Evolutionary conservation across 805 yeast species (phyloP).

Genomic region (Hanseniaspora hatyaiensis): DNA sequence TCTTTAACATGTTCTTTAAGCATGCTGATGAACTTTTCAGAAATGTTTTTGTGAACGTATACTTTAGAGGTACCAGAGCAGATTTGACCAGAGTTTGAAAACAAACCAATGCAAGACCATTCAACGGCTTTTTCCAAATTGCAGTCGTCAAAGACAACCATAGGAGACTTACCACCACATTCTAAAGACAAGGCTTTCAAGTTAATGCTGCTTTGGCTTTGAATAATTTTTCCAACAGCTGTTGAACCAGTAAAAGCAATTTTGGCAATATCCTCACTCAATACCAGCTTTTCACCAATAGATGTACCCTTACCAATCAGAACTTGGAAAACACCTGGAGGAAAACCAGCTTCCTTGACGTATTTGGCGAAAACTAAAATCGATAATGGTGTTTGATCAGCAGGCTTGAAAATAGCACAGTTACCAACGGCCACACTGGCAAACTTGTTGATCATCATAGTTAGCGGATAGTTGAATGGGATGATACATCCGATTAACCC

Average conservation of each 20-base stretch:
- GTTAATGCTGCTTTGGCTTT: constrained; percentile 34
- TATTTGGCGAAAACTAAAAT: constrained; percentile 35
- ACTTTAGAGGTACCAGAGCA: constrained; percentile 55
- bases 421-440: constrained; percentile 41
- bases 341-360: constrained; percentile 37
- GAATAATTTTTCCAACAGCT: constrained; percentile 36
- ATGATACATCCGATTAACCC: constrained; percentile 44
- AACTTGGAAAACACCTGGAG: constrained; percentile 41
- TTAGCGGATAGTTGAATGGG: constrained; percentile 43
- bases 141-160: constrained; percentile 38
- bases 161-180: constrained; percentile 45
- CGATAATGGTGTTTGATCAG: constrained; percentile 41
- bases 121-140: constrained; percentile 38
- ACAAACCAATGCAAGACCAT: constrained; percentile 46
- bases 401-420: constrained; percentile 38
- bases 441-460: constrained; percentile 42
- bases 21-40: constrained; percentile 38
- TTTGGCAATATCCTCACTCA: constrained; percentile 37
- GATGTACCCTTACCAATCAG: constrained; percentile 36
- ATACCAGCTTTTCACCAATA: constrained; percentile 38
- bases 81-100: constrained; percentile 52
- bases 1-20: constrained; percentile 30
- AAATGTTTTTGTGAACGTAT: constrained; percentile 43
- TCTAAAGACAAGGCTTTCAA: constrained; percentile 40
- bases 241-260: constrained; percentile 50